Percentiles rank a stretch among this genome's conserved stretches.
These are phyloP conservation scores for Austroboletus eburneus DNA, from an alignment of 768 basidiomycete genomes.

Conservation along the genomic window DNA sequence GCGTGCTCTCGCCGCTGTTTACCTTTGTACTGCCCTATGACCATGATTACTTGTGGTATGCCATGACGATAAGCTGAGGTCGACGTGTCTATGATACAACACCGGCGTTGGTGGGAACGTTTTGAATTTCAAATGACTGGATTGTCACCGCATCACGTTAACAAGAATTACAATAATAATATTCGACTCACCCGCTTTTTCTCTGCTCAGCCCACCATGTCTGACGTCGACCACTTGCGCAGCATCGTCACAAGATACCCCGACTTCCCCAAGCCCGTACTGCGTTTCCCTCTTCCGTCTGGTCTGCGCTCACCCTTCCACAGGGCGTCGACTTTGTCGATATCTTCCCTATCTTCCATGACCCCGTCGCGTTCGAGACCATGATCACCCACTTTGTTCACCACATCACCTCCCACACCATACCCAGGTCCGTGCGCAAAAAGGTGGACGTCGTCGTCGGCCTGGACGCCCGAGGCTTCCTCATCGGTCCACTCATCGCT, in stretches of 20 bases:
- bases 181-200: too few species aligned
- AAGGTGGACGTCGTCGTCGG: slow-evolving; percentile 93
- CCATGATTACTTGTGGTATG: slow-evolving; percentile 35
- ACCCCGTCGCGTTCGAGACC: slow-evolving; percentile 85
- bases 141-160: slow-evolving; percentile 12
- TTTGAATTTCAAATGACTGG: slow-evolving; percentile 2
- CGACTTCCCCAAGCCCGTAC: slow-evolving; percentile 90
- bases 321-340: slow-evolving; percentile 92
- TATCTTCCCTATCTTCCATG: slow-evolving; percentile 87
- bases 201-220: too few species aligned
- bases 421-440: slow-evolving; percentile 51
- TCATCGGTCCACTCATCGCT: slow-evolving; percentile 90
- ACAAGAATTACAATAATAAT: background rate
- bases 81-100: too few species aligned
- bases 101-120: background rate
- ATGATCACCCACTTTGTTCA: slow-evolving; percentile 86
- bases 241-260: slow-evolving; percentile 55
- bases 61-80: slow-evolving; percentile 28
- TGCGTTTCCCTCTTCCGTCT: slow-evolving; percentile 4
- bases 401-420: slow-evolving; percentile 77
- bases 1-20: slow-evolving; percentile 29
- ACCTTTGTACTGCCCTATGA: slow-evolving; percentile 37
- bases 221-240: slow-evolving; percentile 71
- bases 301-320: background rate
- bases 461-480: slow-evolving; percentile 93